Percentiles rank a stretch among this genome's conserved stretches.
Evolutionary conservation across 2,329 filamentous ascomycete genomes (phyloP).

Genomic region (Blastomyces silverae): DNA sequence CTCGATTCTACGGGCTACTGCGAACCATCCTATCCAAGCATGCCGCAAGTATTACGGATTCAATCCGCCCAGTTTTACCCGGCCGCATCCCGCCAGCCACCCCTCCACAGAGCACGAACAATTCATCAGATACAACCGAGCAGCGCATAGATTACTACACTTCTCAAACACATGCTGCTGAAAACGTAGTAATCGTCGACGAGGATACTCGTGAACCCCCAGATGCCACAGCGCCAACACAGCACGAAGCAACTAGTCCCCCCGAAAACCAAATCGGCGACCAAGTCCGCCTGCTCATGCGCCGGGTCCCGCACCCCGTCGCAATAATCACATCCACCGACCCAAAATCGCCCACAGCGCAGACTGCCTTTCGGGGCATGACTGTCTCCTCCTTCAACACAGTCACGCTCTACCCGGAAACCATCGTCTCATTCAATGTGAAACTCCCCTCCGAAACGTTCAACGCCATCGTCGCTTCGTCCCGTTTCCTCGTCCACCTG

Average conservation of each 20-base stretch:
- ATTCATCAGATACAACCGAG: slow-evolving; percentile 5
- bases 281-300: slow-evolving; percentile 45
- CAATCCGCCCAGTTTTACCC: slow-evolving; percentile 19
- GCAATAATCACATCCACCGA: slow-evolving; percentile 49
- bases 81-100: background rate
- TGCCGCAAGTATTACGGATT: slow-evolving; percentile 20
- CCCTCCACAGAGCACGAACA: background rate
- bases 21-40: slow-evolving; percentile 22
- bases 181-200: slow-evolving; percentile 8
- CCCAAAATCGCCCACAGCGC: slow-evolving; percentile 25
- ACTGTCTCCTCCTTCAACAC: slow-evolving; percentile 58
- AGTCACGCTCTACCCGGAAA: slow-evolving; percentile 49
- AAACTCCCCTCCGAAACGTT: slow-evolving; percentile 51
- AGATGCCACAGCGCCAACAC: background rate
- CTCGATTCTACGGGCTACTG: slow-evolving; percentile 11
- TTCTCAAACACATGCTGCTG: background rate
- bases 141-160: slow-evolving; percentile 1
- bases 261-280: slow-evolving; percentile 14
- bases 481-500: slow-evolving; percentile 48
- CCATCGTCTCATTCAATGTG: slow-evolving; percentile 58
- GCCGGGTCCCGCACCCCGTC: slow-evolving; percentile 51
- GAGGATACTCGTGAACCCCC: slow-evolving; percentile 9
- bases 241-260: background rate
- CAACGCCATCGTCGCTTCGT: slow-evolving; percentile 44
- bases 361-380: slow-evolving; percentile 43